A percentile compares a stretch with the other conserved stretches of the same genome.
These are phyloP conservation scores for Colletotrichum cuscutae DNA, from an alignment of 2,329 filamentous ascomycete species.

Conservation along the genomic window DNA sequence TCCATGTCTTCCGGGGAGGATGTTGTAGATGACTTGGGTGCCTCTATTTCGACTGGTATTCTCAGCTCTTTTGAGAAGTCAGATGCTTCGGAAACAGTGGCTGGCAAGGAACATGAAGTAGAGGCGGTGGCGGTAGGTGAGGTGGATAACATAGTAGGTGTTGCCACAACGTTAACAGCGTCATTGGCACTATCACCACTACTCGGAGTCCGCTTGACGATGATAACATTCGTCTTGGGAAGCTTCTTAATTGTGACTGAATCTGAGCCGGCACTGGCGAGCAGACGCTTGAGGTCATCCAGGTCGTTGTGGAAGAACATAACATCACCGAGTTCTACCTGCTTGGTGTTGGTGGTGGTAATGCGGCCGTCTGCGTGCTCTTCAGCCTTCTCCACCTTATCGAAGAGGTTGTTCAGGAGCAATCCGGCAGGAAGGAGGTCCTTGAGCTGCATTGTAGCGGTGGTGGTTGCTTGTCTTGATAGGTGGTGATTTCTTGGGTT, in stretches of 20 bases:
- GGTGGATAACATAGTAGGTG: not conserved
- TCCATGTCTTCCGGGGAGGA: not conserved
- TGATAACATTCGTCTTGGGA: not conserved
- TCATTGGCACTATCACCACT: not conserved
- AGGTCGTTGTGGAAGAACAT: not conserved
- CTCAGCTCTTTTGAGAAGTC: not conserved
- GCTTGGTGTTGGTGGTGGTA: not conserved
- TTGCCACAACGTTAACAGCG: not conserved
- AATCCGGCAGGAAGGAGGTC: not conserved
- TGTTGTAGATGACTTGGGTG: too few species aligned
- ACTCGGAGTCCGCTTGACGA: not conserved
- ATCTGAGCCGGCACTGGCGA: not conserved
- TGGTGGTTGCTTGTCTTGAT: too few species aligned
- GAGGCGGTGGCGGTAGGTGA: too few species aligned
- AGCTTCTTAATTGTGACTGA: not conserved
- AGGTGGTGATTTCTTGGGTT: too few species aligned
- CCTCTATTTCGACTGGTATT: not conserved
- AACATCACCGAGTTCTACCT: not conserved
- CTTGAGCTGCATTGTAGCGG: not conserved
- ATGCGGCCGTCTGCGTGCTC: not conserved
- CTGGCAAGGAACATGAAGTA: too few species aligned
- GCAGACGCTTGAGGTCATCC: not conserved
- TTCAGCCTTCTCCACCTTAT: not conserved
- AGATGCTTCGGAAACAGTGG: not conserved
- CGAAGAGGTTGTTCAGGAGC: not conserved